Evolutionary conservation across 2,329 filamentous ascomycete genomes (phyloP), one percentile per base, ranked within the genome.

Genomic region (Scedosporium aurantiacum): DNA sequence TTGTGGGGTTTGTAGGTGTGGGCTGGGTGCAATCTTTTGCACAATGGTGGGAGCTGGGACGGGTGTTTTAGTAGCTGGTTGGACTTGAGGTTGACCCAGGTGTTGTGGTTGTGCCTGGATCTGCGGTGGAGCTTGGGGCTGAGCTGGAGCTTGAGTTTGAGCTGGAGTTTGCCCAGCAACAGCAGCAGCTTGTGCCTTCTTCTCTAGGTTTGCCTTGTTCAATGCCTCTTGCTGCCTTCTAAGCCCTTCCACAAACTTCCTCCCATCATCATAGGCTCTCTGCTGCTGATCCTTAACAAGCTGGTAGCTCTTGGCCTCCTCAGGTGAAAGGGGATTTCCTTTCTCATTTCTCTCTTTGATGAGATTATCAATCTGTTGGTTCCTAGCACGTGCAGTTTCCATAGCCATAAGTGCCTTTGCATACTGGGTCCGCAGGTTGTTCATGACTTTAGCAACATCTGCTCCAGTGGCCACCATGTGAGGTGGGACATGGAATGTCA

Each of bases 321-420:
- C 79, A 1, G 78, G 70, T 3, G 72, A 74, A 12, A 82, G 68
- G 0, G 75, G 70, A 21, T 74, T 75, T 2, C 78, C 78, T 25
- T 74, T 74, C 3, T 75, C 71, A 14, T 72, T 69, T 23, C 78
- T 71, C 18, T 78, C 75, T 57, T 76, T 76, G 21, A 76, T 69
- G 2, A 71, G 64, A 55, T 71, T 71, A 10, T 82, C 79, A 60
- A 82, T 70, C 58, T 70, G 69, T 2, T 69, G 69, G 3, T 81
- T 67, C 56, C 74, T 73, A n/a, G 64, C 67, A 10, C 77, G 75
- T 2, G 74, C 71, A 8, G 65, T 71, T 43, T 83, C 81, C 74
- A 84, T 82, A 1, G 75, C 73, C 64, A 77, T 70, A 5, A 84
- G 68, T 0, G 78, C 80, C 45, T 77, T 72, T 0, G 73, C 71